Percentiles rank a stretch among this genome's conserved stretches.
phyloP scores from a whole-genome alignment of 768 basidiomycete species.

The Artomyces pyxidatus region DNA sequence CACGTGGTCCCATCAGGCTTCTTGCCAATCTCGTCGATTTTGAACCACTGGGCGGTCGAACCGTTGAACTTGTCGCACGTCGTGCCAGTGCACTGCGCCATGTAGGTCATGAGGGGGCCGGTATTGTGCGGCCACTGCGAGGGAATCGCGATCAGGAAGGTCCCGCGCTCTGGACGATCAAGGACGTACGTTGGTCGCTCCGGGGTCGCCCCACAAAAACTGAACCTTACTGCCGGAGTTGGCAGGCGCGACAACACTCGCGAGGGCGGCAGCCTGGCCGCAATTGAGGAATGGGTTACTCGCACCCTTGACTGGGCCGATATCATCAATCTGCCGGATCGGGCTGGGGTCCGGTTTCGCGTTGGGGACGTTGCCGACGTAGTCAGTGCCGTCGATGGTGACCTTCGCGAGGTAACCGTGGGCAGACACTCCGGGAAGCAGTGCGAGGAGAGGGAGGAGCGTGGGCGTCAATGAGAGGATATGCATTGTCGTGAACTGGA shows the following conservation, averaged over 20 bases:
- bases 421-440: conserved; percentile 6
- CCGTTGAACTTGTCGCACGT: conserved; percentile 56
- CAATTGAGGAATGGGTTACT: conserved; percentile 47
- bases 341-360: conserved; percentile 8
- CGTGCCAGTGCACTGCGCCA: conserved; percentile 49
- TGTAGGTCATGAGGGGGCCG: conserved; percentile 70
- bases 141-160: too few relatives aligned
- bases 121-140: conserved; percentile 51
- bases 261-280: conserved; percentile 42
- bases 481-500: conserved; percentile 2
- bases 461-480: neutral
- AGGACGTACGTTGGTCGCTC: conserved; percentile 13
- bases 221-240: conserved; percentile 47
- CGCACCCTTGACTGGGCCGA: conserved; percentile 44
- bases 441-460: conserved; percentile 17
- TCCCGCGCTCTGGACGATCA: too few relatives aligned
- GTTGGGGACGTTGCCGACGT: conserved; percentile 10
- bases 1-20: conserved; percentile 17
- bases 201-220: conserved; percentile 45
- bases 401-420: conserved; percentile 12
- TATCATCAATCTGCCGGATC: conserved; percentile 34
- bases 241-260: conserved; percentile 39
- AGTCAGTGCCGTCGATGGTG: conserved; percentile 11
- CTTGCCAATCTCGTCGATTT: conserved; percentile 31
- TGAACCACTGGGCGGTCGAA: conserved; percentile 64